Evolutionary conservation across 192 early-diverging fungal genomes (phyloP), one percentile per base, ranked within the genome.

Genomic region (Backusella liffmaniae): DNA sequence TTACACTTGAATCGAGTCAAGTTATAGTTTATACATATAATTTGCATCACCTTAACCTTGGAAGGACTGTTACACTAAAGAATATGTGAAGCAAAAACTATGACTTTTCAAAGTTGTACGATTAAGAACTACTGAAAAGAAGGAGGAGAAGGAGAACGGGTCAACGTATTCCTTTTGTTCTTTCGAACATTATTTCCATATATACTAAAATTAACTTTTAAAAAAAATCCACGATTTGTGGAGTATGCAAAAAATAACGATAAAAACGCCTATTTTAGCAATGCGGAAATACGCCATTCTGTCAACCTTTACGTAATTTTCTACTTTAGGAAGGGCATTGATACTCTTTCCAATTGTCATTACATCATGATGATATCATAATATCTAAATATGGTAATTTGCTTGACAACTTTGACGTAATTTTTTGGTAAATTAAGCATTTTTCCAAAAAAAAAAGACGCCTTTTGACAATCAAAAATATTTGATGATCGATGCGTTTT

Each of bases 341-440:
- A 21, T 3, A 12, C 8, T 13, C 3, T 59, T 26, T 59, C 21
- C 1, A 12, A 5, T 6, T 26, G 0, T 12, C 10, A 59, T 59
- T 59, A 59, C 56, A 59, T 59, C 56, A 59, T 59, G 23, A 26
- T 59, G 56, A 59, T 59, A 59, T 59, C 56, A 59, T 59, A 29
- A 59, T 26, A 12, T 29, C 21, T 26, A 59, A 26, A 59, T 59
- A 26, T 26, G 23, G 56, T 26, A 56, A 23, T 26, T 59, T 21
- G 3, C 7, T 12, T 59, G 56, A 26, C 56, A 59, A 23, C 56
- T 26, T 59, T 59, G 56, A 23, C 56, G 56, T 59, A 59, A 23
- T 23, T n/a, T 49, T 0, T 26, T 21, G n/a, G n/a, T 26, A 26
- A 59, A 26, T 26, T 59, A 26, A 10, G 56, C 56, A 59, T 59